Conservation (phyloP, 345 rosid species). For the Brassica cretica region DNA sequence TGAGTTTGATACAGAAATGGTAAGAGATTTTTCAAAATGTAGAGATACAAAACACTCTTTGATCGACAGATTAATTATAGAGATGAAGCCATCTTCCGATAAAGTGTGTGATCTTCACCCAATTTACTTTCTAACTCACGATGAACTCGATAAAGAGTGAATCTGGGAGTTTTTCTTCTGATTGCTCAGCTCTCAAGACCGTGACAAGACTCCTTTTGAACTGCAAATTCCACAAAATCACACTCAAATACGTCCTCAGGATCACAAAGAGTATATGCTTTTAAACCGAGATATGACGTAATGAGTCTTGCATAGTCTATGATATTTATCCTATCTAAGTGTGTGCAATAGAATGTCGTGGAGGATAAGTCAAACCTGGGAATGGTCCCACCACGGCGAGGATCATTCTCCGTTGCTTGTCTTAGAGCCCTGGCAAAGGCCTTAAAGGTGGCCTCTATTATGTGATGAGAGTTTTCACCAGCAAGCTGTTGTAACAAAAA, state of each 20-base stretch:
- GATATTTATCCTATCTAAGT: neutral
- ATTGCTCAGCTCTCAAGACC: conserved; percentile 40
- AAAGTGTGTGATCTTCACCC: neutral
- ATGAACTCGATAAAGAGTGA: conserved; percentile 4
- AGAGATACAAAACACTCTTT: conserved; percentile 18
- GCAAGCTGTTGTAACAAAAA: conserved; percentile 60
- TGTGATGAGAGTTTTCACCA: conserved; percentile 90
- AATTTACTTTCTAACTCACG: neutral
- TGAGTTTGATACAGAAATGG: conserved; percentile 9
- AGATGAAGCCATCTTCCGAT: neutral
- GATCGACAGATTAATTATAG: neutral
- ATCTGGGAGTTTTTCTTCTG: conserved; percentile 11
- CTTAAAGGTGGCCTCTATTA: conserved; percentile 94
- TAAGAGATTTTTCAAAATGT: neutral
- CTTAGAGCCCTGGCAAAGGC: conserved; percentile 97
- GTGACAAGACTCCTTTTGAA: conserved; percentile 83
- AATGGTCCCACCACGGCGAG: conserved; percentile 73
- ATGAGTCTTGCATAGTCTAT: neutral
- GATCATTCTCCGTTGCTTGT: conserved; percentile 80
- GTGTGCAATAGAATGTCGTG: neutral
- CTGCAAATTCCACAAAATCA: conserved; percentile 47
- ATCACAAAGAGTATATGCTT: conserved; percentile 5
- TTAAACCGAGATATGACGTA: neutral
- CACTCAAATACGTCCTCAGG: neutral
- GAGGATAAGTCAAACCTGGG: conserved; percentile 60